These are phyloP conservation scores for Cladochytrium replicatum DNA, from an alignment of 192 early-diverging fungal genomes.

Conservation along the genomic window DNA sequence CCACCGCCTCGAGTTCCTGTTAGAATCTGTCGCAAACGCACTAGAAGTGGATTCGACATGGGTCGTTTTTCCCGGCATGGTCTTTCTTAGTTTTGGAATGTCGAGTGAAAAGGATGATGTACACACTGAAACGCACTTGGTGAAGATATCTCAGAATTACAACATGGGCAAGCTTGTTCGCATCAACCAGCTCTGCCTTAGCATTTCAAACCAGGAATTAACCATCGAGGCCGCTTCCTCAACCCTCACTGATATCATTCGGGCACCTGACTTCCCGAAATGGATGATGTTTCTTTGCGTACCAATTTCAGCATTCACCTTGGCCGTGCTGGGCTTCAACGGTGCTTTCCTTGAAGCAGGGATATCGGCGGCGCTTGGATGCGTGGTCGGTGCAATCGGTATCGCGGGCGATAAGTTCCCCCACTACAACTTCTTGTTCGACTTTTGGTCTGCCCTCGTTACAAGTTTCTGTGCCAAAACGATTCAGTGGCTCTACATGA, in stretches of 20 bases:
- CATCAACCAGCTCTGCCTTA: constrained; percentile 34
- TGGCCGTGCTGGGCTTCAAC: constrained; percentile 28
- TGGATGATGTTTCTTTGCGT: constrained; percentile 15
- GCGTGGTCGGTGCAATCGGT: constrained; percentile 19
- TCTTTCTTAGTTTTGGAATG: constrained; percentile 2
- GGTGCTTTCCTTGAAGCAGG: constrained; percentile 27
- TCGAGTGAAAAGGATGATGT: constrained; percentile 25
- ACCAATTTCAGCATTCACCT: constrained; percentile 20
- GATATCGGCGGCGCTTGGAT: constrained; percentile 17
- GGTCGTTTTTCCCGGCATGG: constrained; percentile 24
- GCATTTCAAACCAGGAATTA: constrained; percentile 16
- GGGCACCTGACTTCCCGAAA: constrained; percentile 5
- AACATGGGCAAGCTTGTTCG: constrained; percentile 34
- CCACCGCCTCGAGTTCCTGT: constrained; percentile 36
- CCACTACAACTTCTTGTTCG: constrained; percentile 20
- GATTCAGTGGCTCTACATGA: constrained; percentile 5
- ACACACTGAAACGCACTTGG: constrained; percentile 23
- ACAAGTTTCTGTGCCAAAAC: constrained; percentile 15
- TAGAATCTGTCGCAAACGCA: constrained; percentile 25
- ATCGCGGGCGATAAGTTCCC: constrained; percentile 6
- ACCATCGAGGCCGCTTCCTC: constrained; percentile 23
- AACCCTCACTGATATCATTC: constrained; percentile 18
- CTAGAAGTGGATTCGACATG: constrained; percentile 29
- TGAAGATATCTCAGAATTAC: constrained; percentile 26
- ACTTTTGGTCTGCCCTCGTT: constrained; percentile 26